These are phyloP conservation scores for Septoria linicola DNA, from an alignment of 2,329 filamentous ascomycete genomes.

Conservation along the genomic window DNA sequence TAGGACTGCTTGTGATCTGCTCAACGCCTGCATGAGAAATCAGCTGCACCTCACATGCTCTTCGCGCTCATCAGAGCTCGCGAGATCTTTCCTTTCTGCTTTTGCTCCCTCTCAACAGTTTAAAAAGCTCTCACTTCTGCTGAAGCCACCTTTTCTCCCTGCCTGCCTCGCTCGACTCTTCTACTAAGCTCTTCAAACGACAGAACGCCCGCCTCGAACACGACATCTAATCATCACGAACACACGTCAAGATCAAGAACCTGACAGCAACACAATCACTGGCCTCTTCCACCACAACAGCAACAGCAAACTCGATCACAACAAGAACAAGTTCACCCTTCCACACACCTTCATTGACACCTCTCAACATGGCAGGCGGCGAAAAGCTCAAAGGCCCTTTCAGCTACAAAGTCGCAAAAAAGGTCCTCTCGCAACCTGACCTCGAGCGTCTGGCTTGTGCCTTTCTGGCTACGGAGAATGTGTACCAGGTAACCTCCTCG, in stretches of 20 bases:
- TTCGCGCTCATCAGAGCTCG: background rate
- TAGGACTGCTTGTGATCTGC: background rate
- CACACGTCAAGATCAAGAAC: too few species aligned
- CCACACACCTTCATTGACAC: background rate
- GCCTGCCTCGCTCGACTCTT: background rate
- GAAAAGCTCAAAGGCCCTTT: constrained; percentile 20
- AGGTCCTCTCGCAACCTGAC: constrained; percentile 21
- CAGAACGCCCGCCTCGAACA: background rate
- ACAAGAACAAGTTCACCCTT: background rate
- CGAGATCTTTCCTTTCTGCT: background rate
- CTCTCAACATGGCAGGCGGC: constrained; percentile 17
- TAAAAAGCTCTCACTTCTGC: background rate
- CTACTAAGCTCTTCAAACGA: background rate
- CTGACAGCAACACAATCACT: too few species aligned
- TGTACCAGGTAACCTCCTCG: constrained; percentile 6
- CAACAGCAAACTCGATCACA: too few species aligned
- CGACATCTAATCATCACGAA: too few species aligned
- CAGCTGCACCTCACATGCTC: background rate
- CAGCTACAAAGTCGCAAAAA: constrained; percentile 23
- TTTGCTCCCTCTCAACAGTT: background rate
- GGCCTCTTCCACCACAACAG: too few species aligned
- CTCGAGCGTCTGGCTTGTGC: constrained; percentile 28
- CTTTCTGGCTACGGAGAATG: constrained; percentile 17
- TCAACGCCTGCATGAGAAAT: background rate
- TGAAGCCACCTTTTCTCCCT: background rate